Base-by-base conservation (phyloP, 768 basidiomycete genomes). In the Suillus plorans region DNA sequence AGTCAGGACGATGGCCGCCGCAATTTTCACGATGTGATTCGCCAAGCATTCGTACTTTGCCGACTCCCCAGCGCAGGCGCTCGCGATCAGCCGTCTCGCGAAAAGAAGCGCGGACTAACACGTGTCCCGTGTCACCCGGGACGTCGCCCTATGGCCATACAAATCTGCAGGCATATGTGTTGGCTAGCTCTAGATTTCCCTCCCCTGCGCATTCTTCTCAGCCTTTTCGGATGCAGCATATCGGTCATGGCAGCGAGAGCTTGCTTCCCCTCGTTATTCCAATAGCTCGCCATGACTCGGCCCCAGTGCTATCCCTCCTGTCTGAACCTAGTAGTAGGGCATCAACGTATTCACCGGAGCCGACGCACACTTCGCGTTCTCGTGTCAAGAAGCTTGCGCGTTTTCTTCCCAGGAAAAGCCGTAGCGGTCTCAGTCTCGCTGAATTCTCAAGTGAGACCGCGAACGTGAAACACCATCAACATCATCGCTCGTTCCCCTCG, bases 11-110 rank as follows among this genome's bases (percentile, higher is more conserved):
- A 53, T 68, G 64, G 65, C 58, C 42, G 28, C 59, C 68, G 7
- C 64, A 63, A 34, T 66, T 64, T 45, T 34, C 31, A 36, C 63
- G 55, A 44, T 42, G 36, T 34, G 66, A 69, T 60, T 49, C 53
- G 47, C 61, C 62, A 3, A 68, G 70, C 28, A 22, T 62, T 58
- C 41, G 66, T 20, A 69, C 65, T 31, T 50, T 50, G n/a, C 13
- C 69, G 41, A 67, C 73, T 37, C 68, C 77, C 20, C 75, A 77
- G 55, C 75, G 75, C 62, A 67, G 76, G 62, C 75, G 75, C 55
- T 76, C 75, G 14, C 75, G 72, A 47, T 76, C 75, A 44, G 75
- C 75, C 52, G 69, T 76, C 42, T 78, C 73, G 36, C 72, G 73
- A 25, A 74, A 68, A 63, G 76, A 75, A 71, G 75, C 69, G 5